Conservation (phyloP, 352 stramenopile genomes). For the Halophytophthora batemanensis region DNA sequence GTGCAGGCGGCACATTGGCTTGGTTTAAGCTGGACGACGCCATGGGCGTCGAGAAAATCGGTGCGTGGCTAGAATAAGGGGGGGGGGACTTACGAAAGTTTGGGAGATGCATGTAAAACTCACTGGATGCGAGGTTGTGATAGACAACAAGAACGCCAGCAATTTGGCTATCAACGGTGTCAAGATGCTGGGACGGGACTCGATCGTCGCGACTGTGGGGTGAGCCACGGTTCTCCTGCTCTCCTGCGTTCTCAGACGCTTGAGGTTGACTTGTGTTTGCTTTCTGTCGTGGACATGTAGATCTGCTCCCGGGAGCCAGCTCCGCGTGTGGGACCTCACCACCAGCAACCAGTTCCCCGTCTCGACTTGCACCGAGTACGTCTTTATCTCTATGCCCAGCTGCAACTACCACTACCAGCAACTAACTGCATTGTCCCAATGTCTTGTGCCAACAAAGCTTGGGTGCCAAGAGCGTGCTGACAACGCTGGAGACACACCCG, state of each 20-base stretch:
- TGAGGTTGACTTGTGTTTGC: slow-evolving; percentile 1
- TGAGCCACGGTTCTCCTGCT: slow-evolving; percentile 12
- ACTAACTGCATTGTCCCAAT: neutral
- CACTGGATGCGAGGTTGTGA: slow-evolving; percentile 1
- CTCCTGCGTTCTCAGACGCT: slow-evolving; percentile 1
- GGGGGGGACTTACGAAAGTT: neutral
- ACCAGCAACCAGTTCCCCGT: slow-evolving; percentile 58
- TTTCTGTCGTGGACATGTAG: slow-evolving; percentile 12
- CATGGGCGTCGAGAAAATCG: slow-evolving; percentile 47
- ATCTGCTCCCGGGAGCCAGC: slow-evolving; percentile 48
- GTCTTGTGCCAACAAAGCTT: slow-evolving; percentile 18
- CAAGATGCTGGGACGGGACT: slow-evolving; percentile 70
- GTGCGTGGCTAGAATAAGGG: slow-evolving; percentile 15
- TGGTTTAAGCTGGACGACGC: slow-evolving; percentile 66
- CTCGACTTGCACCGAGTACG: slow-evolving; percentile 52
- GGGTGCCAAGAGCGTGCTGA: slow-evolving; percentile 41
- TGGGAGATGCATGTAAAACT: too few relatives aligned
- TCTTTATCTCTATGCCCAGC: slow-evolving; percentile 4
- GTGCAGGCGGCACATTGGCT: slow-evolving; percentile 47
- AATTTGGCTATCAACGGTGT: slow-evolving; percentile 55
- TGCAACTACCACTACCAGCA: neutral
- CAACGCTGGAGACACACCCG: slow-evolving; percentile 67
- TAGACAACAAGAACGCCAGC: slow-evolving; percentile 54
- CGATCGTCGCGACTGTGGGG: slow-evolving; percentile 68
- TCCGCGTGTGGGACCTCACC: slow-evolving; percentile 75